phyloP scores from a whole-genome alignment of 202 grass and related monocot genomes.

The Zoysia matrella region DNA sequence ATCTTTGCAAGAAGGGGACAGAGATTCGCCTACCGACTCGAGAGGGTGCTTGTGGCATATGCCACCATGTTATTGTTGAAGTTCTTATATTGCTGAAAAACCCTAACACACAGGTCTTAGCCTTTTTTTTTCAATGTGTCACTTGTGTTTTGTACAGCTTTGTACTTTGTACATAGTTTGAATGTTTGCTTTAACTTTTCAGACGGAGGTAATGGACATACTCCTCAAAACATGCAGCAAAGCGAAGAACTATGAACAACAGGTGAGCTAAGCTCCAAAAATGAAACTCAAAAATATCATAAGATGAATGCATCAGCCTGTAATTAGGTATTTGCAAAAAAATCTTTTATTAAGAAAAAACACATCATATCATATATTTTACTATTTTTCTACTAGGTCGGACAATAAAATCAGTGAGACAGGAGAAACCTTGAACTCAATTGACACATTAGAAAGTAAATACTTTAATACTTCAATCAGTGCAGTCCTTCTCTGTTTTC shows the following conservation, averaged over 20 bases:
- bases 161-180: conserved; percentile 23
- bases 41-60: conserved; percentile 56
- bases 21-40: conserved; percentile 32
- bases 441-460: neutral
- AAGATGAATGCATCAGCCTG: neutral
- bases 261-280: conserved; percentile 51
- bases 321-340: neutral
- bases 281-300: neutral
- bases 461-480: neutral
- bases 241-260: conserved; percentile 49
- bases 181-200: conserved; percentile 33
- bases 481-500: neutral
- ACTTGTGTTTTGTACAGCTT: neutral
- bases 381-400: neutral
- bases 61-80: conserved; percentile 66
- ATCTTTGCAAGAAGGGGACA: conserved; percentile 64
- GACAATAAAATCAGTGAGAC: conserved; percentile 1
- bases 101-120: conserved; percentile 63
- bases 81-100: conserved; percentile 72
- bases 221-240: conserved; percentile 74
- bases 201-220: conserved; percentile 59
- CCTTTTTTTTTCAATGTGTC: neutral
- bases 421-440: neutral
- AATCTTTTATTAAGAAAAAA: no score
- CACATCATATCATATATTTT: neutral